Conservation (phyloP, 768 basidiomycete species). For the Tephrocybe sp. region DNA sequence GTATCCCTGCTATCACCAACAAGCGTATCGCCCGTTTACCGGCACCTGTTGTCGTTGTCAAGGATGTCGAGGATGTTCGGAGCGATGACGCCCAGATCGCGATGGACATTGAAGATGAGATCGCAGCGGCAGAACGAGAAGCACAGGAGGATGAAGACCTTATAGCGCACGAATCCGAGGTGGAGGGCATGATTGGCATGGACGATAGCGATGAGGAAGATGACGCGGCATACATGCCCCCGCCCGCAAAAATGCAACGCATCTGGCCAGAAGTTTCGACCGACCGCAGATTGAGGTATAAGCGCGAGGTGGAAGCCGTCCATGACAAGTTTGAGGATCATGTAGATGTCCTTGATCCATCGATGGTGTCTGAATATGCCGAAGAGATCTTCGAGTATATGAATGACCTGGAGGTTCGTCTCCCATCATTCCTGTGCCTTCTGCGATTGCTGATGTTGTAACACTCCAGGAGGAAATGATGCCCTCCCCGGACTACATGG, state of each 20-base stretch:
- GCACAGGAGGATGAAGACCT: slow-evolving; percentile 42
- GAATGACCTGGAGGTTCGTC: slow-evolving; percentile 83
- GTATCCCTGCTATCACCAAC: slow-evolving; percentile 27
- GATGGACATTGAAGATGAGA: slow-evolving; percentile 67
- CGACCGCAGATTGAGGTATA: slow-evolving; percentile 54
- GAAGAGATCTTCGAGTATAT: slow-evolving; percentile 98
- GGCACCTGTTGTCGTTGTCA: slow-evolving; percentile 40
- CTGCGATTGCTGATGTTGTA: slow-evolving; percentile 18
- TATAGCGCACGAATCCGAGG: slow-evolving; percentile 49
- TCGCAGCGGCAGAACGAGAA: slow-evolving; percentile 28
- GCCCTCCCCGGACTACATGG: slow-evolving; percentile 94
- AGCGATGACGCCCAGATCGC: slow-evolving; percentile 41
- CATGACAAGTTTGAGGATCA: slow-evolving; percentile 73
- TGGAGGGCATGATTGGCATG: slow-evolving; percentile 63
- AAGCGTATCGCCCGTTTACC: slow-evolving; percentile 44
- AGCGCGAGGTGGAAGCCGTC: slow-evolving; percentile 65
- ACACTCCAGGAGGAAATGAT: slow-evolving; percentile 70
- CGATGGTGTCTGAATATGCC: slow-evolving; percentile 98
- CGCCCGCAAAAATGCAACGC: slow-evolving; percentile 42
- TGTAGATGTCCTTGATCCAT: slow-evolving; percentile 73
- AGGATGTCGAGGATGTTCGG: slow-evolving; percentile 38
- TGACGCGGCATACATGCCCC: slow-evolving; percentile 24
- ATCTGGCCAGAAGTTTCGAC: slow-evolving; percentile 79
- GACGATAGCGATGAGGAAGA: slow-evolving; percentile 46
- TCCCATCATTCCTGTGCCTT: not conserved